A percentile compares a stretch with the other conserved stretches of the same genome.
phyloP scores from a whole-genome alignment of 148 eudicot genomes.

The Beta vulgaris region DNA sequence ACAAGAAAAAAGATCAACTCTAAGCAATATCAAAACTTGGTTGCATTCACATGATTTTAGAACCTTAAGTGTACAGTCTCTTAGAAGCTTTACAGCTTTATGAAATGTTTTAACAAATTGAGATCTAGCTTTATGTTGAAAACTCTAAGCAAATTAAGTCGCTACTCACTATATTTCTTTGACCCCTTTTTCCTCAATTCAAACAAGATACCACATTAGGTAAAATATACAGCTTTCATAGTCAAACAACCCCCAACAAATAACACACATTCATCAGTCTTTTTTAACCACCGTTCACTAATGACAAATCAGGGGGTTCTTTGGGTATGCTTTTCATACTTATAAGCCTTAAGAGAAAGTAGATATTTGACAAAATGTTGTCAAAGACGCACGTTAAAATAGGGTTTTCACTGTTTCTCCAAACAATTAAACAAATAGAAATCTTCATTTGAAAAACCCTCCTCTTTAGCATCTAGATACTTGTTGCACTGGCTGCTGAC shows the following conservation, averaged over 20 bases:
- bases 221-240: not conserved
- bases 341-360: not conserved
- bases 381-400: not conserved
- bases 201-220: not conserved
- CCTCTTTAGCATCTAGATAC: slow-evolving; percentile 4
- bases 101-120: not conserved
- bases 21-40: not conserved
- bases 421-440: slow-evolving; percentile 11
- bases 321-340: slow-evolving; percentile 13
- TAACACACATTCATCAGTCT: not conserved
- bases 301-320: not conserved
- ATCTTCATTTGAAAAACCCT: slow-evolving; percentile 14
- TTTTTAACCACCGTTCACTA: slow-evolving; percentile 22
- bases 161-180: not conserved
- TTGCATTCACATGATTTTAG: not conserved
- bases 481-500: not conserved
- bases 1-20: not conserved
- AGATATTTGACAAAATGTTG: slow-evolving; percentile 2
- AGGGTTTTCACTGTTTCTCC: slow-evolving; percentile 15
- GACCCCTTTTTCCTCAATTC: slow-evolving; percentile 1
- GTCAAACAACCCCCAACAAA: slow-evolving; percentile 19
- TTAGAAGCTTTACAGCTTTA: not conserved
- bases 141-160: slow-evolving; percentile 4
- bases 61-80: not conserved
- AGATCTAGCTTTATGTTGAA: not conserved